phyloP scores from a whole-genome alignment of 2,329 filamentous ascomycete species.

The Aureobasidium sp. region DNA sequence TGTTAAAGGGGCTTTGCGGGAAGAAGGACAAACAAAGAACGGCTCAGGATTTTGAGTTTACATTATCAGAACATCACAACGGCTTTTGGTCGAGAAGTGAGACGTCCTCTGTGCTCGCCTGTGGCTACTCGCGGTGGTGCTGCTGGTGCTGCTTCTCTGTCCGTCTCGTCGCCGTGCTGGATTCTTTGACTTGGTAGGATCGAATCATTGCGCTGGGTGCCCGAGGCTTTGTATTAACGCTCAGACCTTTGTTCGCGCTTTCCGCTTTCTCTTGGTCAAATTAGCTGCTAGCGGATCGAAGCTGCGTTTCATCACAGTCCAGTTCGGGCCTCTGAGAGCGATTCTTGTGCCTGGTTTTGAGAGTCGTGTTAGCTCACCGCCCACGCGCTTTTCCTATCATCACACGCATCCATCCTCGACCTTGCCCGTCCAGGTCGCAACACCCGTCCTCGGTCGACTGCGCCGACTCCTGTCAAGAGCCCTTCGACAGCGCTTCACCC shows the following conservation, averaged over 20 bases:
- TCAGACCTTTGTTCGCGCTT: slow-evolving; percentile 11
- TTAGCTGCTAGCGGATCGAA: slow-evolving; percentile 14
- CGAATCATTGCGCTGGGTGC: not conserved
- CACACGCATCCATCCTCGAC: slow-evolving; percentile 7
- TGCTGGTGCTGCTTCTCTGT: not conserved
- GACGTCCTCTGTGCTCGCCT: slow-evolving; percentile 6
- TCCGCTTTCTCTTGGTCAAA: slow-evolving; percentile 11
- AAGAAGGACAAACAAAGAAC: slow-evolving; percentile 13
- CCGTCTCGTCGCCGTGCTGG: not conserved
- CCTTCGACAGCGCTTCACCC: not conserved
- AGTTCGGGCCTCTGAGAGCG: not conserved
- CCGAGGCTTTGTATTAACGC: slow-evolving; percentile 12
- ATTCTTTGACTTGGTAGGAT: not conserved
- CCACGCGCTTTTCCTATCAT: slow-evolving; percentile 11
- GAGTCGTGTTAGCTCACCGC: slow-evolving; percentile 2
- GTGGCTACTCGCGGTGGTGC: slow-evolving; percentile 3
- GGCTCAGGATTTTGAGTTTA: not conserved
- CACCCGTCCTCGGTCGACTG: not conserved
- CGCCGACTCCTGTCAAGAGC: not conserved
- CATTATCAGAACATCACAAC: slow-evolving; percentile 14
- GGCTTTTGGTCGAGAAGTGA: slow-evolving; percentile 13
- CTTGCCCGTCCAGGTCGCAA: not conserved
- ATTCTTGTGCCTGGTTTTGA: slow-evolving; percentile 5
- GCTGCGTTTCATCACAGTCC: slow-evolving; percentile 10
- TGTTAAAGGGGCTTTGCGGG: not conserved